Conservation (phyloP, 805 yeast species). For the Cyberlindnera maritima region DNA sequence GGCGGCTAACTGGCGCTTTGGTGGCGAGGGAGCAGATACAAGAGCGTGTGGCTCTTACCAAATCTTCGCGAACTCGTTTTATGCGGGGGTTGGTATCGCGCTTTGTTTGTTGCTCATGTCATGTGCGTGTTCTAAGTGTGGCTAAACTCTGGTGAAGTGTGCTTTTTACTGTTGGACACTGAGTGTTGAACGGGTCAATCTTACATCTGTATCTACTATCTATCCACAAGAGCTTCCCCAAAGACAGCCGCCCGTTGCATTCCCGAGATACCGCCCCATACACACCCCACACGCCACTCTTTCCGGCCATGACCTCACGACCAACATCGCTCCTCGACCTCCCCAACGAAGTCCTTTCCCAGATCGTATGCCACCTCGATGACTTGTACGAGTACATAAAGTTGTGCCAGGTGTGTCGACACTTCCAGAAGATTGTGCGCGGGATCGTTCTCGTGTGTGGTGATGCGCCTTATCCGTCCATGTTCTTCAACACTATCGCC, state of each 20-base stretch:
- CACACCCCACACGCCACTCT: background rate
- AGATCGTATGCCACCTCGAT: slow-evolving; percentile 14
- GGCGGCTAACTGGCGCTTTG: background rate
- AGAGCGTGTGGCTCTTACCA: background rate
- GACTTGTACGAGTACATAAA: slow-evolving; percentile 20
- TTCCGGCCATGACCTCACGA: background rate
- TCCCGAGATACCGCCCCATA: background rate
- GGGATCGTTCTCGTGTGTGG: slow-evolving; percentile 20
- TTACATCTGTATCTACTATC: too few species aligned
- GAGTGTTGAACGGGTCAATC: too few species aligned
- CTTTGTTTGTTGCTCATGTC: too few species aligned
- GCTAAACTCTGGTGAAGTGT: too few species aligned
- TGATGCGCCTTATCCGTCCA: slow-evolving; percentile 15
- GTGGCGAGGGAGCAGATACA: too few species aligned
- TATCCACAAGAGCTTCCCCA: too few species aligned
- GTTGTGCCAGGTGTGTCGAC: slow-evolving; percentile 15
- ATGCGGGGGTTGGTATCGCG: too few species aligned
- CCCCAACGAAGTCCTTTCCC: slow-evolving; percentile 21
- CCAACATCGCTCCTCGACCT: slow-evolving; percentile 13
- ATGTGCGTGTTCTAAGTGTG: too few species aligned
- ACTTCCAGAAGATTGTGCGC: slow-evolving; percentile 16
- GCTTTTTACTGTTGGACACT: too few species aligned
- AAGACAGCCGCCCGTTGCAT: too few species aligned
- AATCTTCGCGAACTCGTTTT: background rate
- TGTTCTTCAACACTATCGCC: slow-evolving; percentile 13